phyloP scores from a whole-genome alignment of 108 stramenopile species.

The Nitzschia sp. region DNA sequence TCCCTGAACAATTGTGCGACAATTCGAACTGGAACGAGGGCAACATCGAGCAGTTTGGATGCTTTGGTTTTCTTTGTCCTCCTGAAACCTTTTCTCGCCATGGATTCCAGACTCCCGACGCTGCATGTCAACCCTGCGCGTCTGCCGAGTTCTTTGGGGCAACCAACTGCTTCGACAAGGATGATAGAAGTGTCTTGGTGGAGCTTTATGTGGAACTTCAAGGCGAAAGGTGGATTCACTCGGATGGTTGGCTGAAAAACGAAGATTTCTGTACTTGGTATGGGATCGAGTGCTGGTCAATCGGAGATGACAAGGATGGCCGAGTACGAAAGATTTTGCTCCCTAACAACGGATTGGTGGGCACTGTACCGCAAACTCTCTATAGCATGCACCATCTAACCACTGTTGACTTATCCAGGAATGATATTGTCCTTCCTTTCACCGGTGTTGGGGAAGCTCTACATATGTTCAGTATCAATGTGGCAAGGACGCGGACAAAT shows the following conservation, averaged over 20 bases:
- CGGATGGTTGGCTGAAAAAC: constrained; percentile 14
- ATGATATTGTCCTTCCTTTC: constrained; percentile 14
- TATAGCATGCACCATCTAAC: constrained; percentile 21
- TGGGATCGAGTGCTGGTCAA: constrained; percentile 46
- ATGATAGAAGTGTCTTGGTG: constrained; percentile 43
- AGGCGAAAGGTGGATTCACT: constrained; percentile 22
- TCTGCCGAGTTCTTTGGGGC: constrained; percentile 32
- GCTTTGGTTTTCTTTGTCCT: constrained; percentile 67
- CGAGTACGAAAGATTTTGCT: constrained; percentile 30
- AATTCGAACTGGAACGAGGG: constrained; percentile 42
- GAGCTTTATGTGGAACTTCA: constrained; percentile 20
- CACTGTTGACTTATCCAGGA: constrained; percentile 13
- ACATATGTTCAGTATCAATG: constrained; percentile 24
- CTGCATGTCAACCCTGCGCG: constrained; percentile 20
- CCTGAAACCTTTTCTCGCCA: constrained; percentile 47
- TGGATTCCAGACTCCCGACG: constrained; percentile 44
- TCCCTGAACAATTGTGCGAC: constrained; percentile 29
- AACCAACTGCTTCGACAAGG: constrained; percentile 23
- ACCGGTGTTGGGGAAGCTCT: constrained; percentile 1
- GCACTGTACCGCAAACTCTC: constrained; percentile 25
- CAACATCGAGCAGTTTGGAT: constrained; percentile 45
- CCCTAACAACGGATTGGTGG: constrained; percentile 29
- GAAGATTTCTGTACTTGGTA: constrained; percentile 34
- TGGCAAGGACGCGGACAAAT: constrained; percentile 19
- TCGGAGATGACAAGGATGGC: constrained; percentile 16